Evolutionary conservation across 2,329 filamentous ascomycete species (phyloP), one percentile per base, ranked within the genome.

Genomic region (Lithohypha guttulata): DNA sequence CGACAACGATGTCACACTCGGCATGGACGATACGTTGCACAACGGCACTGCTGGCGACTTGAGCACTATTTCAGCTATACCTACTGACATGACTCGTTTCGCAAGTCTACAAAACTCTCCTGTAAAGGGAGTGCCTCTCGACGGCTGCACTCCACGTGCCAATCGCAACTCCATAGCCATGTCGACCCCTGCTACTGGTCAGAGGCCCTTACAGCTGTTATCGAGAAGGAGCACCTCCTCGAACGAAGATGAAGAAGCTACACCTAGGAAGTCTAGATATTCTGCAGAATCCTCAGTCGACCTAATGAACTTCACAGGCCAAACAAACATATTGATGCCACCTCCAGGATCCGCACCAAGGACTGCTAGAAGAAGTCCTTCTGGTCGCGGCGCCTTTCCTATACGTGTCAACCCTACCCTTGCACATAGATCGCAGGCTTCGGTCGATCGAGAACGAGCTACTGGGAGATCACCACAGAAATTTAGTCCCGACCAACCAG

Each of bases 241-340:
- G 31, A 52, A 52, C 15, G 53, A 61, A 30, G 46, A 52, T 26
- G 53, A 53, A 34, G 34, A 53, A 42, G 59, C 62, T 32, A 62
- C 75, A 56, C 65, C 76, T 28, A 68, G 71, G 45, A 59, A 63
- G 34, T 60, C 64, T 48, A 32, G 39, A 4, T 66, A 63, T 29
- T 59, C 53, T 59, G 70, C 81, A 53, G 84, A 48, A 20, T 44
- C 44, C 5, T 34, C 81, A 3, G 81, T 82, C 11, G 93, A 83
- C 53, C 69, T 94, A 22, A 70, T 94, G 30, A 91, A 96, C 56
- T 93, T 95, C 52, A 93, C 85, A 0, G 84, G 91, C 43, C 83
- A 86, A 51, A 70, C 79, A 43, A 73, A 75, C 49, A 65, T 68
- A 8, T 69, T 73, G 41, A 61, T 61, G 19, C 65, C 42, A 48